Base-by-base conservation (phyloP, 352 stramenopile genomes). In the Globisporangium cystogenes region DNA sequence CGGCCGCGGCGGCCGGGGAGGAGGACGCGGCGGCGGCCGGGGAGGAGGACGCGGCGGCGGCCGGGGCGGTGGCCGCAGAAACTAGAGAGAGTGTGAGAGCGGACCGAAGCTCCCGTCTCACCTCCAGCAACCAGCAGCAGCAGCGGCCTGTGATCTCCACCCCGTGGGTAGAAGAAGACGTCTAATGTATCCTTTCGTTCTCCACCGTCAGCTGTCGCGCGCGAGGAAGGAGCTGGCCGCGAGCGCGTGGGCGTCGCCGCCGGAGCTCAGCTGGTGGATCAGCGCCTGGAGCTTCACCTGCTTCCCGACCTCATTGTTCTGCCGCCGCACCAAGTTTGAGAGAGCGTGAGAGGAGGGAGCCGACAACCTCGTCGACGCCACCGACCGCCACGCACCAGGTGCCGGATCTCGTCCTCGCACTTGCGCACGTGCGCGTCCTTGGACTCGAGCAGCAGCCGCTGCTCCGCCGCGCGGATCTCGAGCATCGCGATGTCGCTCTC, bases 191-290 rank as follows among this genome's bases (percentile, higher is more conserved):
- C 59, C 37, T 63, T 64, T 60, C 33, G 58, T 48, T 53, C 39
- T 18, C 14, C 33, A 18, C 14, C 24, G 21, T 40, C 62, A 89
- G 53, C 73, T 89, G 47, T 89, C 70, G 20, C 70, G 67, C 7
- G 67, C 67, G 15, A 86, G 67, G 47, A 73, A 87, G 4, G 77
- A 76, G 20, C 68, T 74, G 1, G 64, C 67, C 33, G 74, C 75
- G 21, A 68, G 61, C 4, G 76, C 60, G 35, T 79, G 72, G 23
- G 63, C 59, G 43, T 89, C 74, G 23, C 74, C 70, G 5, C 76
- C 74, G 10, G 82, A 92, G 58, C 80, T 91, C 23, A 93, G 60
- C 41, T 93, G 78, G 43, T 93, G 82, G 52, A 93, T 93, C 39
- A 93, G 67, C 20, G 80, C 74, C 55, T 93, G 83, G 0, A 93